A percentile compares a stretch with the other conserved stretches of the same genome.
These are phyloP conservation scores for Metschnikowia santaceciliae DNA, from an alignment of 805 yeast genomes.

Conservation along the genomic window DNA sequence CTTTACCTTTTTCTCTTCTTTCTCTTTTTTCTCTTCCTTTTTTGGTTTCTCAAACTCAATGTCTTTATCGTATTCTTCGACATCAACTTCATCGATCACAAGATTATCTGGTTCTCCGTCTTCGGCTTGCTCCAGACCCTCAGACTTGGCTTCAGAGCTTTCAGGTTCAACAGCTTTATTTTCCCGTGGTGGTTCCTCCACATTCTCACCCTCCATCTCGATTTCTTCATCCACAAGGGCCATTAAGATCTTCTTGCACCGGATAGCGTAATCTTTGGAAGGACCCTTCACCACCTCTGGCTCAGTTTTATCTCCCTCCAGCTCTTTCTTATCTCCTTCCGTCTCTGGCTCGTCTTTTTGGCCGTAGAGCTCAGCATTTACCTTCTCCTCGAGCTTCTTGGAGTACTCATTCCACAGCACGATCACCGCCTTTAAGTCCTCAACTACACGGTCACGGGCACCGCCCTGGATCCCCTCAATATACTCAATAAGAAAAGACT, in stretches of 20 bases:
- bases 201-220: conserved; percentile 26
- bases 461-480: conserved; percentile 68
- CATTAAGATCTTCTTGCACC: conserved; percentile 37
- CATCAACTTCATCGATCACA: conserved; percentile 43
- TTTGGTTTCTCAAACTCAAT: conserved; percentile 27
- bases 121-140: conserved; percentile 5
- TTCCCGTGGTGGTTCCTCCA: background rate
- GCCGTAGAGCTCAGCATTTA: conserved; percentile 34
- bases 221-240: conserved; percentile 34
- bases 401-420: conserved; percentile 55
- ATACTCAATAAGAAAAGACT: conserved; percentile 47
- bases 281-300: conserved; percentile 17
- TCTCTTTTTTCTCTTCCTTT: conserved; percentile 25
- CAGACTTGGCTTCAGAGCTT: background rate
- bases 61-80: conserved; percentile 25
- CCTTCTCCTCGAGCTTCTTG: conserved; percentile 36
- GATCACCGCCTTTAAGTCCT: conserved; percentile 45
- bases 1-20: conserved; percentile 22
- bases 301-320: background rate
- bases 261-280: conserved; percentile 33
- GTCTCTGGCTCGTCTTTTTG: conserved; percentile 18
- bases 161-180: background rate
- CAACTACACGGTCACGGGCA: conserved; percentile 53
- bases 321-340: conserved; percentile 11
- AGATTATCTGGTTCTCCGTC: conserved; percentile 19